Base-by-base conservation (phyloP, 768 basidiomycete genomes). In the Trametopsis cervina region DNA sequence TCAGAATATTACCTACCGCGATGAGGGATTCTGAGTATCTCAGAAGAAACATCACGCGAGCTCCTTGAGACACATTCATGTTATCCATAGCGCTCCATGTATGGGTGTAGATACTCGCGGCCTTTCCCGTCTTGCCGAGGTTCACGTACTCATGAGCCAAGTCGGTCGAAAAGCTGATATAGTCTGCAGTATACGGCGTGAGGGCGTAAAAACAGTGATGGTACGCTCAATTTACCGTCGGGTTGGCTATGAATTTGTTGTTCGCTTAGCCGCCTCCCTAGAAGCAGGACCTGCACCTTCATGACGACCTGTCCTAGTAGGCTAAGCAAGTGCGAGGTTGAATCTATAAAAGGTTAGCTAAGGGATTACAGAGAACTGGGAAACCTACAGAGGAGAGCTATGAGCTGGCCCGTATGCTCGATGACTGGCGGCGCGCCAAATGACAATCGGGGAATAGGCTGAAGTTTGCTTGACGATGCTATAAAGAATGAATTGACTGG, bases 111-210 rank as follows among this genome's bases (percentile, higher is more conserved):
- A 95, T 74, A 2, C 66, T 58, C 0, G 68, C 70, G 0, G 92
- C 91, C 29, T 84, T 77, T 44, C 77, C 77, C 2, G 68, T 64
- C 61, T 85, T 89, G 2, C 94, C 93, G 1, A 97, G 73, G 27
- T 74, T 77, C 39, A 81, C 68, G 57, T 93, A 92, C 60, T 93
- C 89, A 47, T 80, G 74, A 0, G 86, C 93, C 4, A 95, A 74
- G 37, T 83, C 78, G 1, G 83, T 67, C 2, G 86, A 92, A 1
- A 77, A 67, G 1, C 64, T 63, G 17, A 87, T 69, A 60, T 80
- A 89, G 11, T 70, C 85, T 89, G 53, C 43, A 25, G n/a, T 13
- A 56, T 33, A 25, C 10, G 29, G 11, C 15, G 26, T 33, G 29
- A 33, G 15, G 29, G 29, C 15, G 7, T 33, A 15, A 15, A 7